Conservation (phyloP, 2,329 filamentous ascomycete species). For the Aspergillus sp. region DNA sequence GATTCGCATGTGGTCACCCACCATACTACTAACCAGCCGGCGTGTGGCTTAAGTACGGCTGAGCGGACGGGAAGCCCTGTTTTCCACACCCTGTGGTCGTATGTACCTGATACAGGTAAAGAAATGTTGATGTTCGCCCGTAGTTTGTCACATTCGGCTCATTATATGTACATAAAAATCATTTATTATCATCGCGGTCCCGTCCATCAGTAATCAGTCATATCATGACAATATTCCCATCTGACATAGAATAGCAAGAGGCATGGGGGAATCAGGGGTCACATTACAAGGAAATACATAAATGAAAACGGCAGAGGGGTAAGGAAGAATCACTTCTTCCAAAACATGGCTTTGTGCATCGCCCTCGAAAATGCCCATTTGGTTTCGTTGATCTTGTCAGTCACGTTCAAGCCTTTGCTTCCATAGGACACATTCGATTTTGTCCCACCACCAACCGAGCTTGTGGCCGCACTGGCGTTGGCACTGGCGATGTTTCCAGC, state of each 20-base stretch:
- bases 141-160: neutral
- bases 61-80: too few relatives aligned
- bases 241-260: slow-evolving; percentile 13
- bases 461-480: slow-evolving; percentile 20
- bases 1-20: too few relatives aligned
- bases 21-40: too few relatives aligned
- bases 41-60: too few relatives aligned
- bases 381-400: slow-evolving; percentile 36
- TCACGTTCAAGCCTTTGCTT: slow-evolving; percentile 31
- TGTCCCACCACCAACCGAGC: slow-evolving; percentile 17
- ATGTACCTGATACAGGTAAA: too few relatives aligned
- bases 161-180: slow-evolving; percentile 9
- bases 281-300: neutral
- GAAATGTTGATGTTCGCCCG: too few relatives aligned
- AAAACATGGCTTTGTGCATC: slow-evolving; percentile 39
- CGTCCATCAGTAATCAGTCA: slow-evolving; percentile 10
- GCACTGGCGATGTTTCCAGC: slow-evolving; percentile 36
- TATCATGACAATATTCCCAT: slow-evolving; percentile 24
- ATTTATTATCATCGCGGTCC: slow-evolving; percentile 1
- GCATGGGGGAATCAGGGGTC: slow-evolving; percentile 7
- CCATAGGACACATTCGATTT: slow-evolving; percentile 29
- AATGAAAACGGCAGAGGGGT: neutral
- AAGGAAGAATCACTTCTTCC: slow-evolving; percentile 33
- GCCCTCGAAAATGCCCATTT: slow-evolving; percentile 36
- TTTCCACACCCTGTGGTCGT: too few relatives aligned